Conservation (phyloP, 2,329 filamentous ascomycete genomes). For the Fusarium chuoi region DNA sequence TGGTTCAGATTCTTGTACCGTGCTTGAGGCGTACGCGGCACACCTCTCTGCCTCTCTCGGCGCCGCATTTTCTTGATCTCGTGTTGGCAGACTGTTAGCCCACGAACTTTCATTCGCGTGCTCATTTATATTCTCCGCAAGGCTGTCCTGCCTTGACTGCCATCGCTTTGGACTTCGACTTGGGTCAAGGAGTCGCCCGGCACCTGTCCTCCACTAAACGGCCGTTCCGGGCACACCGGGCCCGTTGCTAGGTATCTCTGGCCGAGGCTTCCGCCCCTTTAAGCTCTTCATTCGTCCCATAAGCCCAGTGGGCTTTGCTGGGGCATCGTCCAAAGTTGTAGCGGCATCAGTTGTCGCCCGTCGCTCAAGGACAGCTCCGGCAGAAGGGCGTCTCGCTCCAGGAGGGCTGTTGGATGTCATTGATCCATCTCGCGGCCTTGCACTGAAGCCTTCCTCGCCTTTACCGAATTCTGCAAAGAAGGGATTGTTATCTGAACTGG, state of each 20-base stretch:
- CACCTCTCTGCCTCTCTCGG: constrained; percentile 25
- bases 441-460: constrained; percentile 62
- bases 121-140: constrained; percentile 11
- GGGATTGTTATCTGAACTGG: constrained; percentile 67
- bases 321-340: constrained; percentile 52
- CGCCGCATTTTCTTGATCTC: constrained; percentile 39
- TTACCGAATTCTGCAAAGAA: constrained; percentile 84
- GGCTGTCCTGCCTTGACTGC: constrained; percentile 21
- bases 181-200: constrained; percentile 35
- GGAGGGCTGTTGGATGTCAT: constrained; percentile 68
- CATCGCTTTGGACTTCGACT: constrained; percentile 27
- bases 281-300: constrained; percentile 84
- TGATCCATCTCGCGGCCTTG: constrained; percentile 53
- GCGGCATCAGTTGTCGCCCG: constrained; percentile 70
- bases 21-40: constrained; percentile 3
- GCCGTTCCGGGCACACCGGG: constrained; percentile 54
- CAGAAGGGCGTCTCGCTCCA: constrained; percentile 50
- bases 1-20: constrained; percentile 22
- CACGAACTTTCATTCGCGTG: constrained; percentile 5
- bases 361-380: constrained; percentile 65
- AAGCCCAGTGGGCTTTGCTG: constrained; percentile 68
- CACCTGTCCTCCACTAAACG: constrained; percentile 49
- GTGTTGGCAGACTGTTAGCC: constrained; percentile 6
- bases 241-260: constrained; percentile 52
- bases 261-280: constrained; percentile 67